Percentiles rank a stretch among this genome's conserved stretches.
Evolutionary conservation across 257 asterid genomes (phyloP).

Genomic region (Gentiana dahurica): DNA sequence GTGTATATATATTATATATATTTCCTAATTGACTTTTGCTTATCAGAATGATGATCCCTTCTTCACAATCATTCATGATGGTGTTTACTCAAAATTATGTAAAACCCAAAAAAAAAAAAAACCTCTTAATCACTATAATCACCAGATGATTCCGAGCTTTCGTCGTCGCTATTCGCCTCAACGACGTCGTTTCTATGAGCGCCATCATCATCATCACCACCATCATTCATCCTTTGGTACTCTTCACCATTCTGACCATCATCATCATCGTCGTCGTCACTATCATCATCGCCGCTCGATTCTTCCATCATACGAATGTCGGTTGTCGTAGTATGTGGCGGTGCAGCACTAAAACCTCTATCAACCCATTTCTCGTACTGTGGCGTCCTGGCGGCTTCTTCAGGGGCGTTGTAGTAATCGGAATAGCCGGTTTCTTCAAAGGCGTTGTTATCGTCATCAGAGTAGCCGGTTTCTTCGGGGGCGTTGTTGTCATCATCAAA

Average conservation of each 20-base stretch:
- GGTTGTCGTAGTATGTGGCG: too few relatives aligned
- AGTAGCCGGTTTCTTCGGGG: slow-evolving; percentile 31
- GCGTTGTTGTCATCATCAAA: too few relatives aligned
- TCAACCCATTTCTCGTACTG: too few relatives aligned
- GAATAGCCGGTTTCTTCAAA: slow-evolving; percentile 9
- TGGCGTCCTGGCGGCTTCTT: too few relatives aligned
- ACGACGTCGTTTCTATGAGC: slow-evolving; percentile 20
- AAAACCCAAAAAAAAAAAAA: background rate
- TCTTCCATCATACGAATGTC: too few relatives aligned
- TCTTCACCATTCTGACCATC: slow-evolving; percentile 22
- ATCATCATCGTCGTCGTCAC: slow-evolving; percentile 40
- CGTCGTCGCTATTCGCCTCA: slow-evolving; percentile 2
- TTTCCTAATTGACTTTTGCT: too few relatives aligned
- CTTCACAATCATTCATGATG: too few relatives aligned
- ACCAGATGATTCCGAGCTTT: slow-evolving; percentile 37
- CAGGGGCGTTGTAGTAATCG: too few relatives aligned
- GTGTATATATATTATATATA: too few relatives aligned
- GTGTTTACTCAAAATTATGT: too few relatives aligned
- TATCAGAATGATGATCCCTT: too few relatives aligned
- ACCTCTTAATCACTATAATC: slow-evolving; percentile 50
- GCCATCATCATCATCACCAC: slow-evolving; percentile 24
- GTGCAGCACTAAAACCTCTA: too few relatives aligned
- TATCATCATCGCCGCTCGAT: slow-evolving; percentile 27
- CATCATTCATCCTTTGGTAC: slow-evolving; percentile 16
- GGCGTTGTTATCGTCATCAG: slow-evolving; percentile 21